Evolutionary conservation across 108 stramenopile genomes (phyloP).

Genomic region (Poteriospumella lacustris): DNA sequence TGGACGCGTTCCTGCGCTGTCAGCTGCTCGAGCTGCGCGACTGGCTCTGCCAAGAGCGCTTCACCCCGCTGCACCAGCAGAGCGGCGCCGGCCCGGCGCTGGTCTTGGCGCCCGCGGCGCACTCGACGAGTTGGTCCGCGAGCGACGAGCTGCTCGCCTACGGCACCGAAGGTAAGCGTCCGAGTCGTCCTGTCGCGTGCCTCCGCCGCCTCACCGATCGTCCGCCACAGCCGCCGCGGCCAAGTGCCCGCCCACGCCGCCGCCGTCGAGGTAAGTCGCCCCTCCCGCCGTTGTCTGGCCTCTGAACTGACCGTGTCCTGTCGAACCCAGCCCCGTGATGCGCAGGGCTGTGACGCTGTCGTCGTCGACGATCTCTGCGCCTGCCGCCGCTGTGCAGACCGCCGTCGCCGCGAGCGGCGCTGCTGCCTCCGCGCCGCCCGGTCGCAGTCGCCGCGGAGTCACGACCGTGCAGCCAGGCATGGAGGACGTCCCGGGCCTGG

Average conservation of each 20-base stretch:
- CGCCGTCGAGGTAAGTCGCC: background rate
- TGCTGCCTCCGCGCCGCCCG: background rate
- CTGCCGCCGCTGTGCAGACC: background rate
- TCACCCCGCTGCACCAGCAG: too few relatives aligned
- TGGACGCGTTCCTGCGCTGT: background rate
- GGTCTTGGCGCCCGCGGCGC: too few relatives aligned
- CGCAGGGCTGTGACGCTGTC: background rate
- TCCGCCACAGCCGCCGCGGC: too few relatives aligned
- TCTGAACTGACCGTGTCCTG: background rate
- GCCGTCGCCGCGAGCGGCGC: background rate
- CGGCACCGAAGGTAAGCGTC: background rate
- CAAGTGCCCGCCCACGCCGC: too few relatives aligned
- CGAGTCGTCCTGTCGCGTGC: background rate
- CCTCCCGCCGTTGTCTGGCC: background rate
- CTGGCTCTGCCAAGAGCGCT: background rate
- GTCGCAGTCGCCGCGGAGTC: background rate
- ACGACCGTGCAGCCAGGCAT: background rate
- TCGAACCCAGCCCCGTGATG: background rate
- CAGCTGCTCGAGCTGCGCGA: conserved; percentile 1
- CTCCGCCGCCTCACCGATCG: too few relatives aligned
- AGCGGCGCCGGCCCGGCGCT: background rate
- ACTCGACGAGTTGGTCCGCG: background rate
- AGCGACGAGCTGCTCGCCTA: too few relatives aligned
- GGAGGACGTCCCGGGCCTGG: too few relatives aligned
- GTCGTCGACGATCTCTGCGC: background rate